A percentile compares a stretch with the other conserved stretches of the same genome.
Conservation (phyloP, 768 basidiomycete genomes). For the Tulasnella sp. region DNA sequence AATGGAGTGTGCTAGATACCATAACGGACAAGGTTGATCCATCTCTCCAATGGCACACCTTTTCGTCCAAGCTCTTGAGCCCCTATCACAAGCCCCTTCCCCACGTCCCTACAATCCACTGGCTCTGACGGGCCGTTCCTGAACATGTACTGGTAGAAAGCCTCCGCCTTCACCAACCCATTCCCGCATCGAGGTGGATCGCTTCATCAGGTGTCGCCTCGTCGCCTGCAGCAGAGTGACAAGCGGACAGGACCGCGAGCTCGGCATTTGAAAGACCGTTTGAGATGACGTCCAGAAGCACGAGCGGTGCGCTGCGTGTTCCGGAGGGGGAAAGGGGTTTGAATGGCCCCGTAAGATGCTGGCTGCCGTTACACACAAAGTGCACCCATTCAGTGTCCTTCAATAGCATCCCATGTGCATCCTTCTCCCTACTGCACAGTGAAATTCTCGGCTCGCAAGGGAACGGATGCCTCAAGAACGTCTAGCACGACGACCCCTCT, state of each 20-base stretch:
- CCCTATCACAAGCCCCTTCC: constrained; percentile 6
- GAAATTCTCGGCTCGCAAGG: background rate
- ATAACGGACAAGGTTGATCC: background rate
- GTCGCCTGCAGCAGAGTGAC: background rate
- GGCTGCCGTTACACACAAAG: no score
- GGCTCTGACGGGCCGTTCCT: background rate
- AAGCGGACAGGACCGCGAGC: background rate
- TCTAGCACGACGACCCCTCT: background rate
- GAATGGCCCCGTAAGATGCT: no score
- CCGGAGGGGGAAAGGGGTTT: no score
- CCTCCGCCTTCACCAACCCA: background rate
- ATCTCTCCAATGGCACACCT: constrained; percentile 4
- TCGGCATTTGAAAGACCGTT: no score
- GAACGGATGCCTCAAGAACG: no score
- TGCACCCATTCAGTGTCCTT: no score
- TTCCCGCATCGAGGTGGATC: background rate
- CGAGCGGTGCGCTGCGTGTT: no score
- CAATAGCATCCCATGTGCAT: background rate
- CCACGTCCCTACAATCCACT: background rate
- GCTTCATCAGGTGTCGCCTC: background rate
- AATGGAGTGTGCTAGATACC: no score
- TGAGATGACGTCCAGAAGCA: no score
- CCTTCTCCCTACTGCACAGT: background rate
- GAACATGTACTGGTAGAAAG: constrained; percentile 3
- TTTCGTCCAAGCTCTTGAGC: background rate